Conservation (phyloP, 345 rosid species). For the Physaria fendleri region DNA sequence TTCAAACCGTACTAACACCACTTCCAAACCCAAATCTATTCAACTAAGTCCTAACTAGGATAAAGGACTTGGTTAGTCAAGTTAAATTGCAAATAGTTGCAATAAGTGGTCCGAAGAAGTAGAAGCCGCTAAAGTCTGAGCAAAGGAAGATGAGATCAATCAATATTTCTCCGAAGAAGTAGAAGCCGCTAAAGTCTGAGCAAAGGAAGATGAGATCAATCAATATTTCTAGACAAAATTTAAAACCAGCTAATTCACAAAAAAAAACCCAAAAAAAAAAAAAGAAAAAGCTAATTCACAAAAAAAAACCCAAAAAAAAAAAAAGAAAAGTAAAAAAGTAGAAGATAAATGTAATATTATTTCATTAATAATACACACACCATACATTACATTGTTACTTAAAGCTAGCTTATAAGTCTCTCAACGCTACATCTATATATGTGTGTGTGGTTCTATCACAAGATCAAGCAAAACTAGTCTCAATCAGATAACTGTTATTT, state of each 20-base stretch:
- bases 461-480: no score
- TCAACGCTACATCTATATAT: constrained; percentile 5
- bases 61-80: background rate
- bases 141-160: constrained; percentile 5
- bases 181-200: constrained; percentile 8
- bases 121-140: constrained; percentile 8
- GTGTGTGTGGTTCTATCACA: constrained; percentile 2
- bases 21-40: no score
- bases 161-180: constrained; percentile 11
- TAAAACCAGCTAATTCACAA: background rate
- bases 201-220: constrained; percentile 5
- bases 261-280: background rate
- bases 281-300: background rate
- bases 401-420: constrained; percentile 19
- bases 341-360: background rate
- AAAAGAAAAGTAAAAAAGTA: no score
- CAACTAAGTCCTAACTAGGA: no score
- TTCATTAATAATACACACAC: background rate
- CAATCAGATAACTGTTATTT: no score
- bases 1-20: no score
- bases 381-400: constrained; percentile 12
- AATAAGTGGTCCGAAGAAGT: constrained; percentile 18
- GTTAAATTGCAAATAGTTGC: background rate
- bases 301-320: no score
- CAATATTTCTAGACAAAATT: background rate